A percentile compares a stretch with the other conserved stretches of the same genome.
These are phyloP conservation scores for Ustilago nuda DNA, from an alignment of 1,284 basidiomycete genomes.

Conservation along the genomic window DNA sequence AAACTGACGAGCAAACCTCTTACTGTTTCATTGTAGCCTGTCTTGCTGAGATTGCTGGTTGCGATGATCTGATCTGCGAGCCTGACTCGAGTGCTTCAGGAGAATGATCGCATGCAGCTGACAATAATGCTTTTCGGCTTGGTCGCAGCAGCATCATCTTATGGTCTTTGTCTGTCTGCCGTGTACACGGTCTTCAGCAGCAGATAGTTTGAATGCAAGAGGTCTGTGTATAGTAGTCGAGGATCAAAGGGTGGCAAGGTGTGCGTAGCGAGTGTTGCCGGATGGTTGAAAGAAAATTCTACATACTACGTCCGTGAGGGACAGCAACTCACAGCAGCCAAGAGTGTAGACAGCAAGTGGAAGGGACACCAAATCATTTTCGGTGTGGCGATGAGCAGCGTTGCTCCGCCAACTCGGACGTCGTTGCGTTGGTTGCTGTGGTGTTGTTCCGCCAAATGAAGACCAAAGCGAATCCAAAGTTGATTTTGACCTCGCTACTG, in stretches of 20 bases:
- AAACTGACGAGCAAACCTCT: neutral
- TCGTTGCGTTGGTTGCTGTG: neutral
- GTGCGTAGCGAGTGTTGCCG: neutral
- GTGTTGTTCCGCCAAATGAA: neutral
- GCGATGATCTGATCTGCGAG: neutral
- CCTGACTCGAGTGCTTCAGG: neutral
- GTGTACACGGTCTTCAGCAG: too few relatives aligned
- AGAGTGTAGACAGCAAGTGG: neutral
- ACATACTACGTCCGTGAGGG: neutral
- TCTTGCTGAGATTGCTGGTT: neutral
- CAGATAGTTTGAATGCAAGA: too few relatives aligned
- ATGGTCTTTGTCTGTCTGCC: too few relatives aligned
- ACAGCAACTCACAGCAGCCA: neutral
- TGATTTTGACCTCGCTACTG: neutral
- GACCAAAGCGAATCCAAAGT: neutral
- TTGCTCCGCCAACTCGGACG: conserved; percentile 5
- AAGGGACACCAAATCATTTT: neutral
- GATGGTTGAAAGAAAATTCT: conserved; percentile 8
- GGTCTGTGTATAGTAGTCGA: too few relatives aligned
- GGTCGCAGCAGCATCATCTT: too few relatives aligned
- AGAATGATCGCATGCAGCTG: neutral
- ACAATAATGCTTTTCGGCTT: neutral
- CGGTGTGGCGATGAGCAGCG: neutral
- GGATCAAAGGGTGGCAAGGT: neutral
- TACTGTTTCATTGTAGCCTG: neutral